Percentiles rank a stretch among this genome's conserved stretches.
Conservation (phyloP, 345 rosid genomes). For the Hypericum perforatum region DNA sequence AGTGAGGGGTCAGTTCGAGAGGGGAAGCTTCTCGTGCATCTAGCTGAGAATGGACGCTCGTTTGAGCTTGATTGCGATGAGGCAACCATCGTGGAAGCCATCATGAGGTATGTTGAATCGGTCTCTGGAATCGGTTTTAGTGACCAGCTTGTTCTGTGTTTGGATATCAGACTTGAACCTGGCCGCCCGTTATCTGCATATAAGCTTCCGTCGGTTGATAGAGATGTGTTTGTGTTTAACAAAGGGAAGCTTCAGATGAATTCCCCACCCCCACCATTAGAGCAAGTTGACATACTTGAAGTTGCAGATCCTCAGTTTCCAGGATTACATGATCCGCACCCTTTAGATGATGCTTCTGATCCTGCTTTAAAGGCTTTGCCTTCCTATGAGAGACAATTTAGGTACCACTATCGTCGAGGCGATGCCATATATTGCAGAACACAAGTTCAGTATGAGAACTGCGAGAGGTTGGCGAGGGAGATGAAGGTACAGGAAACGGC, state of each 20-base stretch:
- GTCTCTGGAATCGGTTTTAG: slow-evolving; percentile 41
- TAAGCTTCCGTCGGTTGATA: slow-evolving; percentile 57
- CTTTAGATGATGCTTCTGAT: slow-evolving; percentile 75
- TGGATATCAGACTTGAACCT: slow-evolving; percentile 75
- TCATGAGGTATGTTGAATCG: slow-evolving; percentile 58
- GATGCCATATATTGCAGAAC: slow-evolving; percentile 48
- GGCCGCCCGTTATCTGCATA: slow-evolving; percentile 62
- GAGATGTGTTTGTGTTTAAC: slow-evolving; percentile 74
- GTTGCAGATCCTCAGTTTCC: slow-evolving; percentile 47
- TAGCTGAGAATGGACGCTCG: slow-evolving; percentile 85
- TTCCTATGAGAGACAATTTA: slow-evolving; percentile 76
- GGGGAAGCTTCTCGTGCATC: slow-evolving; percentile 69
- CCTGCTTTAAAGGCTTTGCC: slow-evolving; percentile 96
- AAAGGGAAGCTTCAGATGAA: slow-evolving; percentile 57
- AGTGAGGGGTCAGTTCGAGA: slow-evolving; percentile 36
- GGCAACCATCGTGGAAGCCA: slow-evolving; percentile 55
- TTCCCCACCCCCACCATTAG: slow-evolving; percentile 53
- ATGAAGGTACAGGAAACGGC: slow-evolving; percentile 90
- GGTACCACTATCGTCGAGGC: slow-evolving; percentile 64
- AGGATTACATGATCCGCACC: slow-evolving; percentile 50
- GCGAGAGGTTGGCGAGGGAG: slow-evolving; percentile 68
- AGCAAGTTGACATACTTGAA: slow-evolving; percentile 46
- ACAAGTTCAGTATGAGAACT: slow-evolving; percentile 36
- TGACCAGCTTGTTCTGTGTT: slow-evolving; percentile 83
- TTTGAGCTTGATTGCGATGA: slow-evolving; percentile 59